Evolutionary conservation across 768 basidiomycete species (phyloP), one percentile per base, ranked within the genome.

Genomic region (Exsudoporus frostii): DNA sequence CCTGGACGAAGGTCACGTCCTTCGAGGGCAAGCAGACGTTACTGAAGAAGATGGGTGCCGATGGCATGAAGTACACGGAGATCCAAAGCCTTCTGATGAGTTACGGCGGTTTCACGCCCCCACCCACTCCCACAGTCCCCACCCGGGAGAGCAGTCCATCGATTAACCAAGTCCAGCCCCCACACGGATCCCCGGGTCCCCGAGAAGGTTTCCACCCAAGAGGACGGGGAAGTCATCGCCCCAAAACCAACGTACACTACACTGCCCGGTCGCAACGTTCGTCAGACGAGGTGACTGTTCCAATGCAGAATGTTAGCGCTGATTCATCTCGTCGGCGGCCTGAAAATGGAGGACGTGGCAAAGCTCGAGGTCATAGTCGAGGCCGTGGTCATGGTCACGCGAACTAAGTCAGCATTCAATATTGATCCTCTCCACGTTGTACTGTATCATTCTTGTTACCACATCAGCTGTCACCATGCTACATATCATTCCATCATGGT

Each of bases 21-120:
- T 61, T 66, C 7, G 61, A 70, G 25, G 69, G 67, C 30, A 65
- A 61, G 52, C 63, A 57, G 57, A 56, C 38, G 36, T 54, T 57
- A 42, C 65, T 58, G 54, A 61, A 54, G 54, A 69, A 56, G 48
- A 53, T 48, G 45, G 61, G 61, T 25, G 49, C 67, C 46, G 60
- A 71, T 24, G 54, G 50, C 20, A 71, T 71, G 49, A 79, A 75
- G 56, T 71, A 72, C 36, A 71, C 73, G 27, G 82, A 85, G 55
- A 76, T 85, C 50, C 63, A 77, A 48, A 77, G 78, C 53, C 71
- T 86, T 13, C 63, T 88, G 49, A 74, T 75, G 67, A 74, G 68
- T 36, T 79, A 70, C 54, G 82, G 82, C 15, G 74, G 74, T 17
- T 79, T 80, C 62, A 76, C 76, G 5, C 75, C 76, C n/a, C 76